phyloP scores from a whole-genome alignment of 306 rosid species.

The Mimosa pudica region DNA sequence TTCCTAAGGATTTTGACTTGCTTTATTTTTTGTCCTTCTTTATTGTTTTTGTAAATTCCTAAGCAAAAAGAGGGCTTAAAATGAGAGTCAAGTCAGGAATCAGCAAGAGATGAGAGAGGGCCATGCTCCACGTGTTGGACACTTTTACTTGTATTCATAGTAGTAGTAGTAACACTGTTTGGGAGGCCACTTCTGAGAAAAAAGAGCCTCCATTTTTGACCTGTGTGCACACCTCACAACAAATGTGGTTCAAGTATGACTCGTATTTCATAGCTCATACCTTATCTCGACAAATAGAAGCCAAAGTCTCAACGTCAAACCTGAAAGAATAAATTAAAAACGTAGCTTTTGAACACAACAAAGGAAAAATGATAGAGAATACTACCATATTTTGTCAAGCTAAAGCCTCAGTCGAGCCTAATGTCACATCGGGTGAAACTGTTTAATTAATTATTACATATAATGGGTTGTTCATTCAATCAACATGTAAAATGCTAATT shows the following conservation, averaged over 20 bases:
- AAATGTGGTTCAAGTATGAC: too few species aligned
- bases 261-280: too few species aligned
- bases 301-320: background rate
- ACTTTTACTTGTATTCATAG: background rate
- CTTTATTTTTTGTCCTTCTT: background rate
- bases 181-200: background rate
- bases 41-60: background rate
- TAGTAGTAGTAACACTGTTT: background rate
- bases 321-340: background rate
- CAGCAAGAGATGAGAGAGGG: background rate
- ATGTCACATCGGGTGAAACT: too few species aligned
- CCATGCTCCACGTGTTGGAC: background rate
- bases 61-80: background rate
- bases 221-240: background rate
- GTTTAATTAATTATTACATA: too few species aligned
- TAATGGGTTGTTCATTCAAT: too few species aligned
- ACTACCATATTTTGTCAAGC: too few species aligned
- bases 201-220: background rate
- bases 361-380: background rate
- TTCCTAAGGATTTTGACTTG: background rate
- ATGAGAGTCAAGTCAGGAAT: background rate
- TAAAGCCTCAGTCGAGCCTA: too few species aligned
- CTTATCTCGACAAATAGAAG: too few species aligned
- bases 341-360: background rate
- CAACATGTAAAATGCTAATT: too few species aligned